A percentile compares a stretch with the other conserved stretches of the same genome.
Evolutionary conservation across 495 filamentous ascomycete genomes (phyloP).

Genomic region (Tuber brumale): DNA sequence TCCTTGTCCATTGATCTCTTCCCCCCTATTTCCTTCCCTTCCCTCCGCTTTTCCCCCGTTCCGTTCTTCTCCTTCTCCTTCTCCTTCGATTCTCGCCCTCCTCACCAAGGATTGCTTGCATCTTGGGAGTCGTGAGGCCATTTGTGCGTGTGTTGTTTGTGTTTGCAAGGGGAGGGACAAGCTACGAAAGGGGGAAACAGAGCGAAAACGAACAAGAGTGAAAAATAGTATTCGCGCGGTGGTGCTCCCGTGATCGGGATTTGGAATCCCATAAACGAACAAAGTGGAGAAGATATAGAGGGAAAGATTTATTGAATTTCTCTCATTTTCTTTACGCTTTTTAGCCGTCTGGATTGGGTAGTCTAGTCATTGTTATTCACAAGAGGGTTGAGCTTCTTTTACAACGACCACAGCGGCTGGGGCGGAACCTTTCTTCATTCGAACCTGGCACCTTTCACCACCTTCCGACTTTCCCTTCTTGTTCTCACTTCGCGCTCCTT

Average conservation of each 20-base stretch:
- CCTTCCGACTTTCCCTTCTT: neutral
- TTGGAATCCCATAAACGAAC: conserved; percentile 1
- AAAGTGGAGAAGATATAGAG: neutral
- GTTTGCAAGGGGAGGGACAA: neutral
- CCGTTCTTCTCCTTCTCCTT: neutral
- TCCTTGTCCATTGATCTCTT: neutral
- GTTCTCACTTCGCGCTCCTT: neutral
- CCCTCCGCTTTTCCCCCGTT: neutral
- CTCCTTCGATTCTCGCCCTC: neutral
- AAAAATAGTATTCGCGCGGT: neutral
- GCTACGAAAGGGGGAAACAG: neutral
- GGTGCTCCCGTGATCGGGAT: neutral
- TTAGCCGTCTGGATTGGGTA: neutral
- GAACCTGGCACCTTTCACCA: neutral
- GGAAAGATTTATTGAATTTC: neutral
- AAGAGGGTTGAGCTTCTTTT: neutral
- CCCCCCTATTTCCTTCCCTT: neutral
- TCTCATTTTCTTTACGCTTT: neutral
- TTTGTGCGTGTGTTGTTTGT: neutral
- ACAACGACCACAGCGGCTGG: neutral
- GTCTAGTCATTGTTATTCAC: neutral
- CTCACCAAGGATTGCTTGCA: neutral
- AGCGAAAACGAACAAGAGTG: neutral
- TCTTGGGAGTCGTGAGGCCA: neutral
- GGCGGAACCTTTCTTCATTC: neutral